Base-by-base conservation (phyloP, 306 rosid genomes). In the Styphnolobium japonicum region DNA sequence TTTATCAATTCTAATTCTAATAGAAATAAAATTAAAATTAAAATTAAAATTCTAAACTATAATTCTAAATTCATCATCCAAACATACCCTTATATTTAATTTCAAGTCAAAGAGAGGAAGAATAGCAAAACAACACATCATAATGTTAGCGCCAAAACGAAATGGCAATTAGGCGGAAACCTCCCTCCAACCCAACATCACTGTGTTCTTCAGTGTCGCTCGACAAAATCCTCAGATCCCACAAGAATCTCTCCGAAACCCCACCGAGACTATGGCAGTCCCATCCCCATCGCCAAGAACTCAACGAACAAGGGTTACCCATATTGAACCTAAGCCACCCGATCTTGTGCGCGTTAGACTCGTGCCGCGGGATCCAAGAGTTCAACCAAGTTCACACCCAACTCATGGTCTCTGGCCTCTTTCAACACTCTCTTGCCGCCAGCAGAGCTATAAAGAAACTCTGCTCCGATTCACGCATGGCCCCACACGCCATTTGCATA, bases 391-490 rank as follows among this genome's bases (percentile, higher is more conserved):
- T 86, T 23, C 85, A 81, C 77, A 27, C 92, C 25, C 89, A 85
- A 22, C 86, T 90, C 70, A 10, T 77, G 2, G 77, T 90, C 68
- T 75, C 82, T 5, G 84, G 81, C 6, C 80, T 86, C 84, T 81
- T 87, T 72, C 94, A 90, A 15, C 25, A 82, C 58, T 18, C 80
- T 82, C 67, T 83, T 74, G 52, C 85, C 53, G 85, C 94, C 0
- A 68, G 85, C 77, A 79, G 81, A 53, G 78, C 76, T 51, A 67
- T 90, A 25, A 90, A 90, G 69, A 90, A 82, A 55, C 90, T 90
- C 58, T 85, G 81, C 75, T 87, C 87, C 27, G 11, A 78, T 23
- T 58, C 90, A 48, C 57, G 25, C 69, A 76, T 71, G 16, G 29
- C 66, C 78, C 71, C 82, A 29, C 86, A 71, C 45, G 86, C 87